Evolutionary conservation across 2,329 filamentous ascomycete genomes (phyloP).

Genomic region (Alternaria tenuissima): DNA sequence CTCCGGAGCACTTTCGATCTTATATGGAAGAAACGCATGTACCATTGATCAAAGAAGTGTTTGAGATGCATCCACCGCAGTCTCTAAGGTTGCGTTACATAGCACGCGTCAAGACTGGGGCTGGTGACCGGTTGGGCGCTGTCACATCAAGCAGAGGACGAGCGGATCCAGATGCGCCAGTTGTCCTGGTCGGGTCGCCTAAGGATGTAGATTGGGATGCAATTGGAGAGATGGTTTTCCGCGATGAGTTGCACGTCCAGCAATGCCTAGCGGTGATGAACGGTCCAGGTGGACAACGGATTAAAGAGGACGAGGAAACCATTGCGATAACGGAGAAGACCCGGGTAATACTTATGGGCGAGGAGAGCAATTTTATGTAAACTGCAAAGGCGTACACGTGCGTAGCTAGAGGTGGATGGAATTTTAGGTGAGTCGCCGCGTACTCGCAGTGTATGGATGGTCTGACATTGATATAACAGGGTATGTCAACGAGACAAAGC

Average conservation of each 20-base stretch:
- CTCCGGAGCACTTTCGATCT: conserved; percentile 24
- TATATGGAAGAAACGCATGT: conserved; percentile 28
- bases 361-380: conserved; percentile 4
- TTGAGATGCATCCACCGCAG: conserved; percentile 18
- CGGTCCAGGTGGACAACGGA: conserved; percentile 19
- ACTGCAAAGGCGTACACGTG: not conserved
- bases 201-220: conserved; percentile 31
- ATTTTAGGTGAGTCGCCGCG: not conserved
- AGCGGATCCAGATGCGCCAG: conserved; percentile 23
- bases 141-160: conserved; percentile 19
- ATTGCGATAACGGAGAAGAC: conserved; percentile 26
- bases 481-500: not conserved
- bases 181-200: conserved; percentile 30
- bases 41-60: conserved; percentile 28
- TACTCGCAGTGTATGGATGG: not conserved
- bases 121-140: conserved; percentile 29
- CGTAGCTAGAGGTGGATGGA: not conserved
- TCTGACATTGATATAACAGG: not conserved
- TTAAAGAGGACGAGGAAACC: conserved; percentile 33
- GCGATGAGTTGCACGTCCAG: conserved; percentile 36
- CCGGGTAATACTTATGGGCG: conserved; percentile 24
- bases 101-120: conserved; percentile 24
- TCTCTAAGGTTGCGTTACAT: conserved; percentile 22
- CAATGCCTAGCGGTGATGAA: conserved; percentile 30
- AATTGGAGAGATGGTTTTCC: conserved; percentile 29